Percentiles rank a stretch among this genome's conserved stretches.
Conservation (phyloP, 2,329 filamentous ascomycete genomes). For the Penicillium sp. region DNA sequence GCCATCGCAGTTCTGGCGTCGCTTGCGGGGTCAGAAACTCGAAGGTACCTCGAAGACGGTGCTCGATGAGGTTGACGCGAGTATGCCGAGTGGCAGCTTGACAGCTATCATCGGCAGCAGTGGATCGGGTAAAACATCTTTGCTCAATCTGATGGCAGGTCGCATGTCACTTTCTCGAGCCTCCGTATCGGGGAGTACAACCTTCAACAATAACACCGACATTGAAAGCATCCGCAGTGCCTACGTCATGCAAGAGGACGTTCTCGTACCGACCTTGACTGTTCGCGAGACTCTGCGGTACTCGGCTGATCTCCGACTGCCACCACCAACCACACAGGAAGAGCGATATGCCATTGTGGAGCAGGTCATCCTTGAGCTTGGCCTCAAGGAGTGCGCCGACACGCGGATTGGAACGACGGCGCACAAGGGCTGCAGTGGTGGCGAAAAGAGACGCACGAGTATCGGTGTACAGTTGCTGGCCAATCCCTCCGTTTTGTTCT, state of each 20-base stretch:
- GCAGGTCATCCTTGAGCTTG: constrained; percentile 72
- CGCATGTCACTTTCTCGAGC: constrained; percentile 60
- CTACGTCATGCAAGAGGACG: constrained; percentile 70
- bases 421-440: constrained; percentile 74
- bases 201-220: constrained; percentile 60
- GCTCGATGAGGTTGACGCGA: constrained; percentile 62
- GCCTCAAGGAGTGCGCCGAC: constrained; percentile 73
- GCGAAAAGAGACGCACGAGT: constrained; percentile 73
- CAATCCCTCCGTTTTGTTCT: constrained; percentile 73
- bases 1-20: constrained; percentile 31
- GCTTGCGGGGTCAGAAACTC: constrained; percentile 28
- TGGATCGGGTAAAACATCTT: constrained; percentile 70
- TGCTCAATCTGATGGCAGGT: constrained; percentile 70
- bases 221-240: constrained; percentile 49
- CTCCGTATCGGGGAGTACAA: constrained; percentile 52
- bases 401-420: constrained; percentile 69
- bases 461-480: constrained; percentile 77
- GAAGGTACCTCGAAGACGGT: constrained; percentile 47
- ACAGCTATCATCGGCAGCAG: constrained; percentile 75
- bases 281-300: constrained; percentile 73
- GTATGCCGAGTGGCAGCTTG: constrained; percentile 63
- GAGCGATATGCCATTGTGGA: constrained; percentile 67
- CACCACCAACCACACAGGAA: constrained; percentile 57
- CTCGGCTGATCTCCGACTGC: constrained; percentile 68
- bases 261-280: constrained; percentile 69